These are phyloP conservation scores for Guillardia theta DNA, from an alignment of 78 protist species.

Conservation along the genomic window DNA sequence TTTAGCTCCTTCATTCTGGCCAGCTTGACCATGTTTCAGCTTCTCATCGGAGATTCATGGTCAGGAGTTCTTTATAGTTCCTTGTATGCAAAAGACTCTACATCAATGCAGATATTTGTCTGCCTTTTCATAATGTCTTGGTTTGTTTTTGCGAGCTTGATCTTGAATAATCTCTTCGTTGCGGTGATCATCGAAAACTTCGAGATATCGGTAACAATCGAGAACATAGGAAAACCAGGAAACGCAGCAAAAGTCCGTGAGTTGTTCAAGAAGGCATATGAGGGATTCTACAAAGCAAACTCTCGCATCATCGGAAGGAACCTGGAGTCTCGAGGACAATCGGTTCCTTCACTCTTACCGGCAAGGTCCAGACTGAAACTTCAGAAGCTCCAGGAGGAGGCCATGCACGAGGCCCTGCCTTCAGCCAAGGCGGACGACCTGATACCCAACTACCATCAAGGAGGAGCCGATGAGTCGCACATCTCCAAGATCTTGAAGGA, in stretches of 20 bases:
- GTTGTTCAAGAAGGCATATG: neutral
- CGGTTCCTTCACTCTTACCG: too few species aligned
- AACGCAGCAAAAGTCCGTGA: neutral
- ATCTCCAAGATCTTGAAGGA: too few species aligned
- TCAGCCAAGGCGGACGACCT: too few species aligned
- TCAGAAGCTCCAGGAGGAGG: constrained; percentile 19
- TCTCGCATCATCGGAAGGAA: neutral
- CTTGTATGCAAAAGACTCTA: neutral
- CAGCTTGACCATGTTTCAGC: neutral
- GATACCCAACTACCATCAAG: neutral
- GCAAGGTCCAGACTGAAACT: too few species aligned
- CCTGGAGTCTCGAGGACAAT: neutral
- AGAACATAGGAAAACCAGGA: neutral
- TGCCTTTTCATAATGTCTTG: neutral
- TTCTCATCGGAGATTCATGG: neutral
- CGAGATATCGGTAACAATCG: neutral
- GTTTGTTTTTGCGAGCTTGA: neutral
- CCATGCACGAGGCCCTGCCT: neutral
- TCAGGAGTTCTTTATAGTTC: neutral
- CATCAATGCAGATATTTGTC: neutral
- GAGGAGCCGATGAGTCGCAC: too few species aligned
- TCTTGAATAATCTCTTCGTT: neutral
- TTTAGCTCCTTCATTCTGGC: neutral
- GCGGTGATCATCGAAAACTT: neutral
- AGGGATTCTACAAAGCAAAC: neutral